Base-by-base conservation (phyloP, 2,329 filamentous ascomycete species). In the Westerdykella ornata region DNA sequence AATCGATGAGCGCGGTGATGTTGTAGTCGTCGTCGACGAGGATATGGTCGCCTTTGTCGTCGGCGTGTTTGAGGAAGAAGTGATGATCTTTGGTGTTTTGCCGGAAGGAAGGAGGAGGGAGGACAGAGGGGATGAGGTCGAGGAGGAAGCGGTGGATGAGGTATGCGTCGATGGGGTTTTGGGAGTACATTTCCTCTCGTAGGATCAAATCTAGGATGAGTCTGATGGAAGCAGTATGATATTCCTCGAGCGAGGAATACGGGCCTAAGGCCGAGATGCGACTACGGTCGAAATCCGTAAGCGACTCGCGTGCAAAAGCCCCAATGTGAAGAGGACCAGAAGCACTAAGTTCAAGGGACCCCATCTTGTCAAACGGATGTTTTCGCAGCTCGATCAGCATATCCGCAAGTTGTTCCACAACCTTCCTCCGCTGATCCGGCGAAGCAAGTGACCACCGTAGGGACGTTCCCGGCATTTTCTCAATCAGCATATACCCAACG, bases 31-130 rank as follows among this genome's bases (percentile, higher is more conserved):
- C 60, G 43, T 76, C 67, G 1, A 68, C 66, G 1, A 76, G 56
- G 12, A 76, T 65, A 36, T 75, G 70, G 39, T 74, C 70, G 2
- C 68, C 71, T 48, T 74, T 75, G 45, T 75, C 71, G 42, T 72
- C 67, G n/a, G 61, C 52, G 48, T 72, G 66, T 46, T 71, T 74
- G 7, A 76, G 52, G 17, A n/a, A n/a, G n/a, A n/a, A n/a, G n/a
- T n/a, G n/a, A n/a, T n/a, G n/a, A n/a, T n/a, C n/a, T n/a, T n/a
- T n/a, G n/a, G n/a, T n/a, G n/a, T n/a, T n/a, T n/a, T n/a, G n/a
- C n/a, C n/a, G n/a, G n/a, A n/a, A n/a, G n/a, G n/a, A n/a, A n/a
- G n/a, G 20, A 39, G 9, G 45, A 36, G 31, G 43, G 38, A 56
- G 45, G 18, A 52, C 43, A 20, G 3, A 42, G 3, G 45, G 44